Evolutionary conservation across 2,329 filamentous ascomycete species (phyloP), one percentile per base, ranked within the genome.

Genomic region (Trichophyton benhamiae): DNA sequence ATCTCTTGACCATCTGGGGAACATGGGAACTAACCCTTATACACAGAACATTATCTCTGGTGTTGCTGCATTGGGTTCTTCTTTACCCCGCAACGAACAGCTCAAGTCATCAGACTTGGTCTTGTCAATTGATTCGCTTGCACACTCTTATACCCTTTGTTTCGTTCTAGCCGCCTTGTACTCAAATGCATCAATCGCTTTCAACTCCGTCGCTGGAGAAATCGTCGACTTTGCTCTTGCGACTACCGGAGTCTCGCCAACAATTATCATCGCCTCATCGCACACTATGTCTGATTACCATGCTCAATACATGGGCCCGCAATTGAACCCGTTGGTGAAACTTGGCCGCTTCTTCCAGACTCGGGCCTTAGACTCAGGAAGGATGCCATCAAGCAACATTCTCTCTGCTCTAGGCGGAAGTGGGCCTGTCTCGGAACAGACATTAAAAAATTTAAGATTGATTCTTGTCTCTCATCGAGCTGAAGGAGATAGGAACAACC

Each of bases 141-240:
- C 87, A 6, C 83, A 87, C 67, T 86, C 87, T 0, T 92, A 95
- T 75, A 84, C 90, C 1, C 81, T 97, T 27, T 83, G 85, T 60
- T 79, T 95, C 63, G 90, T 90, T 0, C 80, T 99, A 62, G 85
- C 87, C 0, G 91, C 91, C 0, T 81, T 99, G 7, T 95, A 86
- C 75, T 87, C 85, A 22, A 94, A 95, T 71, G 82, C 89, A 17
- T 94, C 90, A 0, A 77, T 99, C 20, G 89, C 91, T 27, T 82
- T 99, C 68, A 97, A 89, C 75, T 94, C 91, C 0, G 91, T 95
- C 27, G 88, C 91, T 15, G 87, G 87, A 5, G 81, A 83, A 41
- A 83, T 83, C 9, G 80, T 87, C 11, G 85, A 94, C 70, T 80
- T 97, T 42, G 78, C 80, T 17, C 75, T 91, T 22, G 89, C 90